These are phyloP conservation scores for Immersiporthe knoxdaviesiana DNA, from an alignment of 2,329 filamentous ascomycete species.

Conservation along the genomic window DNA sequence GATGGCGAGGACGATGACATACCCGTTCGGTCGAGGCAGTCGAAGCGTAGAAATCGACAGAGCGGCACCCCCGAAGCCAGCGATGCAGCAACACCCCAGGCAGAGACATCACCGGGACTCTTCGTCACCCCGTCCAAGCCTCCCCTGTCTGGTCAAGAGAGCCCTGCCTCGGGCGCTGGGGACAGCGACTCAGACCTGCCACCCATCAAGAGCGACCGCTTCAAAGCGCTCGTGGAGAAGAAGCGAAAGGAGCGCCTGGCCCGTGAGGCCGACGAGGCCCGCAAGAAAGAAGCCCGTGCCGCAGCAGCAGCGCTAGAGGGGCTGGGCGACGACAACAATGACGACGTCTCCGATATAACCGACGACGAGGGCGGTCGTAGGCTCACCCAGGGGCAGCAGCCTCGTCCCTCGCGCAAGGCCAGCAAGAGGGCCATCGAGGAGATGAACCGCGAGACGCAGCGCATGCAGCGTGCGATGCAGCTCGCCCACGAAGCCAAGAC, in stretches of 20 bases:
- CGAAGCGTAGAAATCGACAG: conserved; percentile 42
- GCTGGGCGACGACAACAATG: conserved; percentile 46
- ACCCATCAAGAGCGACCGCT: conserved; percentile 57
- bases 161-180: conserved; percentile 41
- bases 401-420: conserved; percentile 77
- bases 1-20: conserved; percentile 48
- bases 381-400: conserved; percentile 69
- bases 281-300: conserved; percentile 49
- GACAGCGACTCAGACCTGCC: conserved; percentile 53
- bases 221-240: conserved; percentile 72
- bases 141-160: conserved; percentile 36
- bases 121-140: conserved; percentile 58
- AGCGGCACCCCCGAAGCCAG: conserved; percentile 42
- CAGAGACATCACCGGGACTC: conserved; percentile 52
- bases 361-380: conserved; percentile 67
- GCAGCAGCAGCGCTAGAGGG: conserved; percentile 48
- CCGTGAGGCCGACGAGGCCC: conserved; percentile 63
- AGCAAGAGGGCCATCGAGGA: conserved; percentile 95
- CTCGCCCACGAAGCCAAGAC: conserved; percentile 87
- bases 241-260: conserved; percentile 74
- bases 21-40: conserved; percentile 46
- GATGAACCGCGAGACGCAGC: conserved; percentile 92
- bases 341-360: conserved; percentile 57
- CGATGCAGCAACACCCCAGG: conserved; percentile 36
- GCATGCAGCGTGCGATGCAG: conserved; percentile 87